Base-by-base conservation (phyloP, 176 grass and related monocot species). In the Saccharum officinarum region DNA sequence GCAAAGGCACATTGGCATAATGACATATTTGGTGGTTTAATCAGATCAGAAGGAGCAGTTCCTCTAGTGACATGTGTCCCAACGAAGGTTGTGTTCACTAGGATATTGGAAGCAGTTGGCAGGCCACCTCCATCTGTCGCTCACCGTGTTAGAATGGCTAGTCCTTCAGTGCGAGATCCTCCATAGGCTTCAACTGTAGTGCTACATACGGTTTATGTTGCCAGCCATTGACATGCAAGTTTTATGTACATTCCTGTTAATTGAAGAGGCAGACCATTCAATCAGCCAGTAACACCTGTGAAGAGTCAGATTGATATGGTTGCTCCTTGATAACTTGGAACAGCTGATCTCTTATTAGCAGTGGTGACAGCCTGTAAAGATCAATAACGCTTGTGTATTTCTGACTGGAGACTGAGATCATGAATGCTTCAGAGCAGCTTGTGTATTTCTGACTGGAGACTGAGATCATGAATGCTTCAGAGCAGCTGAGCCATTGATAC, bases 101-200 rank as follows among this genome's bases (percentile, higher is more conserved):
- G 93, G 88, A 99, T 99, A 87, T 64, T 94, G 88, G 97, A 99
- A 92, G 93, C 92, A 79, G 76, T 99, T 68, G 92, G 97, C 23
- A 95, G 91, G 88, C 77, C 91, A 82, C 91, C 87, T 76, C 40
- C 82, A 47, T 69, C 75, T 52, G 68, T 63, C 49, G 50, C 76
- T 81, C 88, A 93, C 50, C 87, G 79, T 67, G 77, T 87, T 83
- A 77, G 89, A 91, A 90, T 95, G 91, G 67, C 87, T 77, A 92
- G 77, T 63, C 89, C 89, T 86, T 81, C 83, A 14, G 73, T 88
- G 64, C 86, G 79, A 63, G 81, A 92, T 87, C 80, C 80, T 80
- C 69, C 75, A 49, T 93, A 92, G 86, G 46, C 71, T 67, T 79
- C 74, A 78, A 60, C 50, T 63, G 66, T 18, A 54, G 75, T 73